Evolutionary conservation across 2,329 filamentous ascomycete species (phyloP), one percentile per base, ranked within the genome.

Genomic region (Trichoderma semiorbis): DNA sequence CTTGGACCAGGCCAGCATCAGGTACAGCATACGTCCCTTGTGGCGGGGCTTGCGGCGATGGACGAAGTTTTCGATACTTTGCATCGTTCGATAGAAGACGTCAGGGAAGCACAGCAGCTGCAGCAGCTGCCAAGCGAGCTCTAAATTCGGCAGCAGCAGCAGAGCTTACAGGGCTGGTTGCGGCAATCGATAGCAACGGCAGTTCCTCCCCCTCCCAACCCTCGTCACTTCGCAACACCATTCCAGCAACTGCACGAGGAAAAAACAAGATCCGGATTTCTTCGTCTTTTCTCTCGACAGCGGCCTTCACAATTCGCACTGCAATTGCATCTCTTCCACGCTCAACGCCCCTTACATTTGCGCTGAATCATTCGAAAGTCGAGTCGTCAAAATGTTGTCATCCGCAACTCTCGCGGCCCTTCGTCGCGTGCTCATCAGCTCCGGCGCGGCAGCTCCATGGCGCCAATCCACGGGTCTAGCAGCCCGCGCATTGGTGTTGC

Each of bases 321-420:
- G 14, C 39, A 39, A 53, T 63, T 69, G 43, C 34, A 11, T 16
- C 8, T 16, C 16, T 24, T 28, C 10, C 28, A 26, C 21, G 10
- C 1, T 18, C 28, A 18, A 6, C 21, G 7, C 30, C 6, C 5
- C 3, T 58, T 21, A 16, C 11, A 16, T 55, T 32, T 58, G 53
- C 11, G 72, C 74, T 60, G 3, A 57, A 7, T 7, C 5, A n/a
- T 62, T 62, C 26, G 5, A 58, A 36, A 50, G 21, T 28, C 66
- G n/a, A 11, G 60, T 16, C 30, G 28, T 26, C 66, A 75, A 72
- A 71, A 86, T 86, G 84, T 77, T 86, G 73, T 81, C 80, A 66
- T 78, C 80, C 34, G 77, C 85, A 74, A 80, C 81, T 74, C 80
- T 83, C 74, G 80, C 78, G 68, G 81, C 78, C 69, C 77, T 79